Conservation (phyloP, 345 rosid species). For the Aegle marmelos region DNA sequence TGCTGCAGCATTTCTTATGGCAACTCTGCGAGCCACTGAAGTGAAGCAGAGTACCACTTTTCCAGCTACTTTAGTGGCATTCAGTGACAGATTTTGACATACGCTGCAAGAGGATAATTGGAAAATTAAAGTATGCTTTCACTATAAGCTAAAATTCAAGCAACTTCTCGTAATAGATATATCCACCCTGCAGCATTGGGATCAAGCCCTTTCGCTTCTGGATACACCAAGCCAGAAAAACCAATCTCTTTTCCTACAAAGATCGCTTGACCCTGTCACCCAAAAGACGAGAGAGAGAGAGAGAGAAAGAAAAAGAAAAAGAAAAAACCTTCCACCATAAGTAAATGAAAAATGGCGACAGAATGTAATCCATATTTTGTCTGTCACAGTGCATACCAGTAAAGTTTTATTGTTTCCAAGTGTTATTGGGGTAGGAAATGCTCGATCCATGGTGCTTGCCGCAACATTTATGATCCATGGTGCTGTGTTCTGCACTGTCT, state of each 20-base stretch:
- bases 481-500: constrained; percentile 40
- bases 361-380: neutral
- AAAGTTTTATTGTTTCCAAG: constrained; percentile 41
- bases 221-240: constrained; percentile 44
- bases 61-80: constrained; percentile 36
- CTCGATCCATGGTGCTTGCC: constrained; percentile 51
- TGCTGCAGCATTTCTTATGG: constrained; percentile 25
- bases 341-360: neutral
- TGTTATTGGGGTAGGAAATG: constrained; percentile 33
- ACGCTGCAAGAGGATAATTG: constrained; percentile 24
- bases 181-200: constrained; percentile 34
- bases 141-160: neutral
- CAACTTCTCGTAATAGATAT: neutral
- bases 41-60: constrained; percentile 58
- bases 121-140: neutral
- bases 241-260: constrained; percentile 38
- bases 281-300: no score
- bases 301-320: neutral
- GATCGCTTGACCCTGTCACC: constrained; percentile 51
- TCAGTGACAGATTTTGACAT: constrained; percentile 35
- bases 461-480: constrained; percentile 65
- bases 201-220: constrained; percentile 29
- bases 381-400: constrained; percentile 8
- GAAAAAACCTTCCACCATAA: neutral
- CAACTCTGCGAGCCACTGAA: constrained; percentile 5